Evolutionary conservation across 2,329 filamentous ascomycete species (phyloP).

Genomic region (Colletotrichum trifolii): DNA sequence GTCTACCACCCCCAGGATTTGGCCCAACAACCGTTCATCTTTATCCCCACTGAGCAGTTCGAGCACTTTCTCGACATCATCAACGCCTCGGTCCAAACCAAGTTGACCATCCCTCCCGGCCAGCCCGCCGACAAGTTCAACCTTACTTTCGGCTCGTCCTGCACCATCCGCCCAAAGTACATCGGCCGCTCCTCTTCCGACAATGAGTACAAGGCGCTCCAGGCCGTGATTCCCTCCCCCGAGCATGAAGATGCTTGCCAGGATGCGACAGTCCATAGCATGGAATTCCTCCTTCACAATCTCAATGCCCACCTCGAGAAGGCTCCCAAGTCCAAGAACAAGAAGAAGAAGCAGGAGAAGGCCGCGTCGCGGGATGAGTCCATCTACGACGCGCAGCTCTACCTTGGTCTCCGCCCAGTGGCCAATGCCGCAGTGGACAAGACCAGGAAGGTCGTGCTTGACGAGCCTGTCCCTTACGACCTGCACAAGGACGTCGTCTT

Average conservation of each 20-base stretch:
- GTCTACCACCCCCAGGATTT: slow-evolving; percentile 63
- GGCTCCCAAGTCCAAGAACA: slow-evolving; percentile 37
- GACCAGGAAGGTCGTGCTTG: slow-evolving; percentile 14
- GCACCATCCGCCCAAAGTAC: slow-evolving; percentile 74
- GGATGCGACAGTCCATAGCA: slow-evolving; percentile 9
- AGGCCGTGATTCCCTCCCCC: slow-evolving; percentile 14
- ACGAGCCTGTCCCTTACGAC: slow-evolving; percentile 13
- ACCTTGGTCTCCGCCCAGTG: slow-evolving; percentile 31
- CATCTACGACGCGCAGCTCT: slow-evolving; percentile 31
- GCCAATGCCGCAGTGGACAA: slow-evolving; percentile 9
- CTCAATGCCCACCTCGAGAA: slow-evolving; percentile 38
- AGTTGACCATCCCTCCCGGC: slow-evolving; percentile 68
- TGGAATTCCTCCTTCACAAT: slow-evolving; percentile 24
- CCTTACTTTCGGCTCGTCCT: slow-evolving; percentile 69
- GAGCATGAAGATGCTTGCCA: slow-evolving; percentile 16
- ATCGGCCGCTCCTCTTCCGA: slow-evolving; percentile 63
- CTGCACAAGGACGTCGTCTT: slow-evolving; percentile 61
- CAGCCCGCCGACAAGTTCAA: slow-evolving; percentile 65
- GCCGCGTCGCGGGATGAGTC: slow-evolving; percentile 18
- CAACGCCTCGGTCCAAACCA: slow-evolving; percentile 66
- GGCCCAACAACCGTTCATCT: slow-evolving; percentile 66
- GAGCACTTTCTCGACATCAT: slow-evolving; percentile 71
- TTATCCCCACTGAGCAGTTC: slow-evolving; percentile 77
- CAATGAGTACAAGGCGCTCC: slow-evolving; percentile 27
- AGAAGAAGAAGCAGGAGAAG: slow-evolving; percentile 31